Percentiles rank a stretch among this genome's conserved stretches.
phyloP scores from a whole-genome alignment of 2,329 filamentous ascomycete species.

The Tolypocladium sp. region DNA sequence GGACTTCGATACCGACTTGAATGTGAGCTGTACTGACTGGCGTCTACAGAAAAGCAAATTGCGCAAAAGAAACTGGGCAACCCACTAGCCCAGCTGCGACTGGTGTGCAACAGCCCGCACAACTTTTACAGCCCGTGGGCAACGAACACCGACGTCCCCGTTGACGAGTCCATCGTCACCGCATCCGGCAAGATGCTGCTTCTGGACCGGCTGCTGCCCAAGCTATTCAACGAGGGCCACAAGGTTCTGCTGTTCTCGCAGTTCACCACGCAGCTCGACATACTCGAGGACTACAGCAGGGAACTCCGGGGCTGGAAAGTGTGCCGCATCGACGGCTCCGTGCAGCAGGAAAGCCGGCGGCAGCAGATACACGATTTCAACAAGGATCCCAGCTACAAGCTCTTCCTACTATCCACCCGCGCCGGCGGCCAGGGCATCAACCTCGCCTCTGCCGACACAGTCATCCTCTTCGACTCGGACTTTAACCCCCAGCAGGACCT shows the following conservation, averaged over 20 bases:
- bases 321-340: constrained; percentile 85
- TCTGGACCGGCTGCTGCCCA: constrained; percentile 74
- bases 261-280: constrained; percentile 89
- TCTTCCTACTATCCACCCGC: constrained; percentile 84
- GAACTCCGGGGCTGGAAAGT: constrained; percentile 71
- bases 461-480: constrained; percentile 79
- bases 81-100: constrained; percentile 79
- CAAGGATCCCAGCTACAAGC: constrained; percentile 49
- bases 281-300: constrained; percentile 75
- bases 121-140: constrained; percentile 95
- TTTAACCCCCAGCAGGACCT: constrained; percentile 98
- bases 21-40: constrained; percentile 12
- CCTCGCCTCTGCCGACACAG: constrained; percentile 81
- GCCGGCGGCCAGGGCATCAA: constrained; percentile 96
- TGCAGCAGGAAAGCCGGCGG: constrained; percentile 64
- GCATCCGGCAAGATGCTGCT: constrained; percentile 94
- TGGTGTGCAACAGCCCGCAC: constrained; percentile 89
- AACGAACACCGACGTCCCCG: constrained; percentile 42
- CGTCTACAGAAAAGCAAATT: constrained; percentile 63
- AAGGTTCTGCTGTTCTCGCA: constrained; percentile 96
- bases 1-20: background rate
- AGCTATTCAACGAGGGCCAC: constrained; percentile 64
- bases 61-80: constrained; percentile 87
- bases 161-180: constrained; percentile 77
- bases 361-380: constrained; percentile 69